Conservation (phyloP, 139 green algal genomes). For the Zygnema circumcarinatum region DNA sequence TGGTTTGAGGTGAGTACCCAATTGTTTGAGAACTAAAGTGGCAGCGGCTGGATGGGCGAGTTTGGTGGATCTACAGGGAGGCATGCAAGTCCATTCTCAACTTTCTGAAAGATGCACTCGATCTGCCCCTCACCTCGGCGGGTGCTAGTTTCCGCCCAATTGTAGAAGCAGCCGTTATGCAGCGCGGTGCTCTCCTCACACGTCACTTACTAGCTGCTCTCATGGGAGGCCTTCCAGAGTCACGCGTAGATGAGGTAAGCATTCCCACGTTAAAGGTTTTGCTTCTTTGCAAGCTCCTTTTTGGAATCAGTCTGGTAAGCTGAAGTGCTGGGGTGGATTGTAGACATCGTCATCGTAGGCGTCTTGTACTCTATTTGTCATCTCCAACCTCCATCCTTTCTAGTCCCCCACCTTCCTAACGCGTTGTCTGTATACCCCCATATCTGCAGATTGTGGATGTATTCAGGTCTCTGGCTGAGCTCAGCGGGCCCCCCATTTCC, state of each 20-base stretch:
- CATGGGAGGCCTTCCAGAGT: constrained; percentile 48
- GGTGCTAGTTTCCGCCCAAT: constrained; percentile 11
- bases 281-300: too few species aligned
- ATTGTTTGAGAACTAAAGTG: too few species aligned
- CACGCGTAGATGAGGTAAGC: constrained; percentile 46
- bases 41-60: too few species aligned
- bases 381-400: background rate
- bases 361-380: background rate
- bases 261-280: background rate
- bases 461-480: background rate
- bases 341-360: background rate
- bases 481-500: background rate
- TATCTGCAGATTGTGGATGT: constrained; percentile 22
- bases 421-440: background rate
- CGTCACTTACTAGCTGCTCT: constrained; percentile 32
- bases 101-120: constrained; percentile 45
- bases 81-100: constrained; percentile 52
- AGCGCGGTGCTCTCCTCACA: constrained; percentile 10
- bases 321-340: too few species aligned
- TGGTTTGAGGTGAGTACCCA: too few species aligned
- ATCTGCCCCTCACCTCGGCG: constrained; percentile 17
- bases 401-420: background rate
- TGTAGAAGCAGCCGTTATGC: constrained; percentile 37
- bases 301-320: too few species aligned
- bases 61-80: constrained; percentile 58